Base-by-base conservation (phyloP, 306 rosid genomes). In the Luffa acutangula region DNA sequence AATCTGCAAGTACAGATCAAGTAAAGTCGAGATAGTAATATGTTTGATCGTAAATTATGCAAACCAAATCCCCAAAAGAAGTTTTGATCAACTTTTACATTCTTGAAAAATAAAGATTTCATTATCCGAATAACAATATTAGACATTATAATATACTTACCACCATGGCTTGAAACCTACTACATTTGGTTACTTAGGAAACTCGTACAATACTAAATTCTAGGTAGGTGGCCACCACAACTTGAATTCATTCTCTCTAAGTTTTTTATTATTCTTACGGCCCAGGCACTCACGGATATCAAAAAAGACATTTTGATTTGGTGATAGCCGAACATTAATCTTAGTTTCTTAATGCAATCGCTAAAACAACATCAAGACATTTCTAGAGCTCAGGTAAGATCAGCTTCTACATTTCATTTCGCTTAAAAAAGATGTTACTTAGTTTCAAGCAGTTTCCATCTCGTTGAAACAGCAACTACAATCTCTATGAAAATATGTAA, bases 1-100 rank as follows among this genome's bases (percentile, higher is more conserved):
- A 89, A 83, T 90, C 96, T 95, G 87, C 72, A 82, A 84, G 85
- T 53, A 70, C 64, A 83, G 78, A 78, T 75, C 77, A 79, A 10
- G 80, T 31, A 66, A 80, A 81, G 34, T 63, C 78, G 12, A 45
- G 71, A 85, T 43, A 59, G 77, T 48, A 57, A 62, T 9, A 51
- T 71, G 62, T 39, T 51, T 66, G 3, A 36, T 9, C 59, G 46
- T 45, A 18, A 25, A 64, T 43, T 41, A n/a, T 31, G 43, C 41
- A 66, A 70, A 69, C 43, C 51, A 62, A 80, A 41, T 49, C 36
- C 42, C n/a, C 14, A 77, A 77, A 57, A 11, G 51, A 18, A 39
- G 33, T 12, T 70, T 10, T 46, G 41, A 12, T 71, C 25, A 25
- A 48, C 41, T 69, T 42, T 42, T 69, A 69, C 75, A 46, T 21